phyloP scores from a whole-genome alignment of 2,329 filamentous ascomycete species.

The Colletotrichum sp. region DNA sequence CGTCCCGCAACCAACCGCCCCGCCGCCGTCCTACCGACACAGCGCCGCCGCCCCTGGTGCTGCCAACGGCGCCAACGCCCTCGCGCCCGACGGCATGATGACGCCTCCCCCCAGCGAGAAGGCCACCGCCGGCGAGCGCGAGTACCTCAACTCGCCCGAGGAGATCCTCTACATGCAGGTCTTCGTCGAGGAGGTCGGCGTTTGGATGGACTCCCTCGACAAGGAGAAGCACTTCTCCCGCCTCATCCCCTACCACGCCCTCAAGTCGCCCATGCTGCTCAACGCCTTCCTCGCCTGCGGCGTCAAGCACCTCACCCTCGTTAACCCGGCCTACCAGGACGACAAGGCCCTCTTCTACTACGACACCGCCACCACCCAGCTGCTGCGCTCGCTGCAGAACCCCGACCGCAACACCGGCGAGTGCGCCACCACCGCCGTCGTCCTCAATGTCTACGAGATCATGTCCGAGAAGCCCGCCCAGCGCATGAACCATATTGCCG shows the following conservation, averaged over 20 bases:
- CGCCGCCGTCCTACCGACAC: slow-evolving; percentile 30
- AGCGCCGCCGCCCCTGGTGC: slow-evolving; percentile 25
- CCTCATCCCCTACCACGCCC: slow-evolving; percentile 80
- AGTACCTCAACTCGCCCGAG: slow-evolving; percentile 75
- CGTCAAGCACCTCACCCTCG: slow-evolving; percentile 78
- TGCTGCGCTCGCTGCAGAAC: slow-evolving; percentile 80
- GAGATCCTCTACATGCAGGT: slow-evolving; percentile 91
- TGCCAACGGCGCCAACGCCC: slow-evolving; percentile 30
- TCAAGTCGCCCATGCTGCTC: slow-evolving; percentile 85
- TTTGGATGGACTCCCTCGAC: slow-evolving; percentile 96
- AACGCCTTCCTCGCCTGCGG: slow-evolving; percentile 91
- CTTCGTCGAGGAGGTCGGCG: slow-evolving; percentile 86
- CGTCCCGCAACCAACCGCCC: slow-evolving; percentile 37
- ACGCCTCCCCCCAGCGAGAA: slow-evolving; percentile 48
- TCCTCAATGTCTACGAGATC: slow-evolving; percentile 90
- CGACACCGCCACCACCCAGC: slow-evolving; percentile 80
- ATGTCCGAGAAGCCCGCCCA: slow-evolving; percentile 83
- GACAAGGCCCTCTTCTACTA: slow-evolving; percentile 85
- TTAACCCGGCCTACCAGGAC: slow-evolving; percentile 71
- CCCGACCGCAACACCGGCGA: slow-evolving; percentile 83
- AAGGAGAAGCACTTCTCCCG: slow-evolving; percentile 85
- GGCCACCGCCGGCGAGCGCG: slow-evolving; percentile 44
- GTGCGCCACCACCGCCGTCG: slow-evolving; percentile 85
- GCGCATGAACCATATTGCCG: slow-evolving; percentile 89
- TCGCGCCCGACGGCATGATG: slow-evolving; percentile 36